Evolutionary conservation across 2,329 filamentous ascomycete species (phyloP).

Genomic region (Thelonectria rubi): DNA sequence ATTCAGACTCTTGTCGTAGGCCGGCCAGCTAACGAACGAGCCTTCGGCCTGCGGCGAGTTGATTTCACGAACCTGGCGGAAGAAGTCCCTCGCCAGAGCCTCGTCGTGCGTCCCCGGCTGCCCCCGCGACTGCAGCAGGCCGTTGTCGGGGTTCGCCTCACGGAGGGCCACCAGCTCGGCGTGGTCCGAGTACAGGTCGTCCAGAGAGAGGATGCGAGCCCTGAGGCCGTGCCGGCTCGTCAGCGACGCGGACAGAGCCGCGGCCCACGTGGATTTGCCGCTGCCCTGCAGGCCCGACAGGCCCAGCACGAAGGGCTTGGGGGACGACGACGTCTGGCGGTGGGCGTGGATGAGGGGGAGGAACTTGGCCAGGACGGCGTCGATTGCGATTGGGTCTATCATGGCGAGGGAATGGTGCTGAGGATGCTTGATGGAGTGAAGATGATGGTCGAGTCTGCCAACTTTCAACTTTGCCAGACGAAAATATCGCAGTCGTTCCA

Average conservation of each 20-base stretch:
- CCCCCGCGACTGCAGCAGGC: slow-evolving; percentile 31
- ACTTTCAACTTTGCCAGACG: neutral
- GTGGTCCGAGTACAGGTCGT: slow-evolving; percentile 37
- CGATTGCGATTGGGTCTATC: slow-evolving; percentile 36
- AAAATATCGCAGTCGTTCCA: neutral
- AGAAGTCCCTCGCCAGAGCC: slow-evolving; percentile 24
- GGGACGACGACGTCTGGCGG: slow-evolving; percentile 1
- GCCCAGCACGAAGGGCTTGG: slow-evolving; percentile 34
- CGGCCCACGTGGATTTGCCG: slow-evolving; percentile 42
- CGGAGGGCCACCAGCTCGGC: slow-evolving; percentile 31
- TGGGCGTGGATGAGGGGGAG: slow-evolving; percentile 32
- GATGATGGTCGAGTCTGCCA: neutral
- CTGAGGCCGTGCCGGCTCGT: slow-evolving; percentile 28
- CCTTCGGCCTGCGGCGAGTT: neutral
- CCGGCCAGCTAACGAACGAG: slow-evolving; percentile 30
- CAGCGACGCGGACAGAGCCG: slow-evolving; percentile 31
- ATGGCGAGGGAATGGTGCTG: slow-evolving; percentile 13
- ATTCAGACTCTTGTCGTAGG: slow-evolving; percentile 39
- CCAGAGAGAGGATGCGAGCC: slow-evolving; percentile 31
- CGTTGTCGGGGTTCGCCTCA: slow-evolving; percentile 32
- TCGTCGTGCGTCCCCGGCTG: slow-evolving; percentile 39
- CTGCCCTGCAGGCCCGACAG: slow-evolving; percentile 40
- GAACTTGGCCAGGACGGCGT: slow-evolving; percentile 31
- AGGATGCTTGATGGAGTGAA: neutral
- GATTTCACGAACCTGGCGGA: slow-evolving; percentile 15